Percentiles rank a stretch among this genome's conserved stretches.
These are phyloP conservation scores for Hirschioporus abietinus DNA, from an alignment of 768 basidiomycete species.

Conservation along the genomic window DNA sequence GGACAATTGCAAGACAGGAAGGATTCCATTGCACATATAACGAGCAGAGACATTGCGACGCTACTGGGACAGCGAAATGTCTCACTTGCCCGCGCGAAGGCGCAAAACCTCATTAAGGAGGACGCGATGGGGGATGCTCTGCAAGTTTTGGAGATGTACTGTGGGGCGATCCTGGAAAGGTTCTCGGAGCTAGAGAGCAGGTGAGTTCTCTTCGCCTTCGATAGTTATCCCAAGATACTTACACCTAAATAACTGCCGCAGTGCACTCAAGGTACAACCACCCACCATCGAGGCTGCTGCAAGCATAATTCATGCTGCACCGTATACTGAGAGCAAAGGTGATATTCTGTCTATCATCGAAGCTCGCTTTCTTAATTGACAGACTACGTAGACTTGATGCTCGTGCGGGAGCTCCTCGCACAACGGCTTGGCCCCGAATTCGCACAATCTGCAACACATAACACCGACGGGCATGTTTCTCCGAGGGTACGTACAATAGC, in stretches of 20 bases:
- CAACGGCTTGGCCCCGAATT: constrained; percentile 56
- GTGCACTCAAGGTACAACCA: constrained; percentile 39
- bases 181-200: constrained; percentile 20
- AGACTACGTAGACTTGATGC: constrained; percentile 44
- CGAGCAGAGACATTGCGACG: constrained; percentile 62
- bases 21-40: constrained; percentile 57
- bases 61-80: constrained; percentile 58
- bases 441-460: constrained; percentile 42
- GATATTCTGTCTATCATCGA: neutral
- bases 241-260: constrained; percentile 15
- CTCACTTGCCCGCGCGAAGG: constrained; percentile 64
- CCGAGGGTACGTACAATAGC: constrained; percentile 28
- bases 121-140: constrained; percentile 58
- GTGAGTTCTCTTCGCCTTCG: neutral
- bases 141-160: constrained; percentile 59
- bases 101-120: constrained; percentile 58
- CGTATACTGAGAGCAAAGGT: constrained; percentile 58
- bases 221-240: too few species aligned
- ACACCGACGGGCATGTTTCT: constrained; percentile 51
- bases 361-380: neutral
- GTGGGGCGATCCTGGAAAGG: constrained; percentile 56
- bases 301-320: constrained; percentile 59
- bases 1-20: constrained; percentile 67
- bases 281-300: constrained; percentile 60
- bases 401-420: constrained; percentile 48